Evolutionary conservation across 768 basidiomycete species (phyloP).

Genomic region (Dentipellis sp.): DNA sequence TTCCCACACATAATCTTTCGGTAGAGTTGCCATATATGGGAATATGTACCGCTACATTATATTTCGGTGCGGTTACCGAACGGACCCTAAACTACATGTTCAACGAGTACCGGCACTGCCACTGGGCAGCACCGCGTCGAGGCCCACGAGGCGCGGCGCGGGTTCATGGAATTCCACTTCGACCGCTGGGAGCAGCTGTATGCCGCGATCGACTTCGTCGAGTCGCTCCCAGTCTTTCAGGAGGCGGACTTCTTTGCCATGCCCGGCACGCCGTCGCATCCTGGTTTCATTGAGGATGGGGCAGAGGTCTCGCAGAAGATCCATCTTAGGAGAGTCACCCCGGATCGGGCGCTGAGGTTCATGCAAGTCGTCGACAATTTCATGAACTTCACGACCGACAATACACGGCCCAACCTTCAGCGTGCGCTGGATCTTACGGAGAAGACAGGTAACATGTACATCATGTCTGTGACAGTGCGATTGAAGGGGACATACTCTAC

Average conservation of each 20-base stretch:
- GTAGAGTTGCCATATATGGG: too few species aligned
- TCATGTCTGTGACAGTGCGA: constrained; percentile 11
- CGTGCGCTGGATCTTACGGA: constrained; percentile 8
- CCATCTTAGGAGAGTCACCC: constrained; percentile 7
- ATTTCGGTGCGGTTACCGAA: too few species aligned
- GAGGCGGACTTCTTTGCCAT: constrained; percentile 7
- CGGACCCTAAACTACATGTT: constrained; percentile 14
- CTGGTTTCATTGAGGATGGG: background rate
- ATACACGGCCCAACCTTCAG: constrained; percentile 11
- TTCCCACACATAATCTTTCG: too few species aligned
- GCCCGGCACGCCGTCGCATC: constrained; percentile 14
- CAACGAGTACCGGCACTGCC: constrained; percentile 9
- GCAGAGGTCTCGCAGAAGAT: constrained; percentile 1
- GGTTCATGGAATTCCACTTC: constrained; percentile 17
- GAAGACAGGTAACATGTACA: constrained; percentile 7
- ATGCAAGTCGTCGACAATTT: constrained; percentile 8
- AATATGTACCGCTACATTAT: too few species aligned
- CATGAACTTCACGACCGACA: constrained; percentile 12
- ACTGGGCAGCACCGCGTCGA: background rate
- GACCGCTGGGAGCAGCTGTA: constrained; percentile 14
- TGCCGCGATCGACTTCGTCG: constrained; percentile 8
- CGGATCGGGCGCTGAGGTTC: constrained; percentile 1
- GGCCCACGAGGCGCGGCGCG: constrained; percentile 1
- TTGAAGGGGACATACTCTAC: constrained; percentile 12
- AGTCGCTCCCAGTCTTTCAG: constrained; percentile 2